Evolutionary conservation across 2,329 filamentous ascomycete genomes (phyloP).

Genomic region (Ascosphaera apis): DNA sequence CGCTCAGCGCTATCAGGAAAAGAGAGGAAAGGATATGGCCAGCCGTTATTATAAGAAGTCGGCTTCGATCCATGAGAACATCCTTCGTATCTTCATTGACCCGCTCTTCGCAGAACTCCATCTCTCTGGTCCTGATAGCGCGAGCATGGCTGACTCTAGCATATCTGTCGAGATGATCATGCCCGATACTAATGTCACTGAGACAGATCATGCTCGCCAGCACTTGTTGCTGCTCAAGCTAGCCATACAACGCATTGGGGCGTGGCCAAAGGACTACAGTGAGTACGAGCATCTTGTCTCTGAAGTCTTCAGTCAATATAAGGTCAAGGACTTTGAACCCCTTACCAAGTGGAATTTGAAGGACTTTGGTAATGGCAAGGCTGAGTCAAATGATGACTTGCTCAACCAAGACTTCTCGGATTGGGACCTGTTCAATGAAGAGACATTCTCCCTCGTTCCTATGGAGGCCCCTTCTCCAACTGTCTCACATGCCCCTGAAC

Average conservation of each 20-base stretch:
- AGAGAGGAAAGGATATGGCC: slow-evolving; percentile 13
- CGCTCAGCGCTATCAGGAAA: slow-evolving; percentile 14
- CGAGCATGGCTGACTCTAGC: slow-evolving; percentile 7
- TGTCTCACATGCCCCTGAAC: no score
- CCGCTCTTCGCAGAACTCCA: slow-evolving; percentile 12
- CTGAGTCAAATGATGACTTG: slow-evolving; percentile 13
- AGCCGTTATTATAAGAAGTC: slow-evolving; percentile 18
- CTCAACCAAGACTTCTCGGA: no score
- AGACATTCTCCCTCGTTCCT: no score
- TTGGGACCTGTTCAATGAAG: no score
- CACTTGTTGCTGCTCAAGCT: slow-evolving; percentile 19
- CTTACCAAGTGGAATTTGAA: slow-evolving; percentile 14
- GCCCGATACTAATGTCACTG: slow-evolving; percentile 6
- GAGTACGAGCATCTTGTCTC: slow-evolving; percentile 27
- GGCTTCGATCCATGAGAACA: slow-evolving; percentile 16
- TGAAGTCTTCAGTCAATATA: slow-evolving; percentile 14
- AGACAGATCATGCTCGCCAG: slow-evolving; percentile 13
- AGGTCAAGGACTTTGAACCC: slow-evolving; percentile 10
- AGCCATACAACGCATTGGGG: slow-evolving; percentile 17
- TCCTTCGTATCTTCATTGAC: slow-evolving; percentile 15
- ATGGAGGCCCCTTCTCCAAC: no score
- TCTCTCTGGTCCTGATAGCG: slow-evolving; percentile 7
- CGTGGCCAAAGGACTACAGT: slow-evolving; percentile 23
- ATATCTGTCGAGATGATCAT: slow-evolving; percentile 7
- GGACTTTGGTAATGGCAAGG: slow-evolving; percentile 23